phyloP scores from a whole-genome alignment of 805 yeast species.

The Kuraishia borneana region DNA sequence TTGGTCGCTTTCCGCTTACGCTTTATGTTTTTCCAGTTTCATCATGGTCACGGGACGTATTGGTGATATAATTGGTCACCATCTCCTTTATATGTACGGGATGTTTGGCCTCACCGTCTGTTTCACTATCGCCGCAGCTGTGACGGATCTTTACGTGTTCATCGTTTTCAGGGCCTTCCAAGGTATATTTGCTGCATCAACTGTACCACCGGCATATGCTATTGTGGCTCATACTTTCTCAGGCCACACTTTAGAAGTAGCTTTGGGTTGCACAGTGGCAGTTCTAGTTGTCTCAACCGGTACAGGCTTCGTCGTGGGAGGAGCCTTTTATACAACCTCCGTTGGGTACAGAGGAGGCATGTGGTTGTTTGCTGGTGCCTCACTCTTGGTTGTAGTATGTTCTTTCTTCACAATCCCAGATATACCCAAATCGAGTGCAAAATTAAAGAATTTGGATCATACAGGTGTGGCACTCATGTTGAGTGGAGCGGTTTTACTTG shows the following conservation, averaged over 20 bases:
- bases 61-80: slow-evolving; percentile 23
- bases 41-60: slow-evolving; percentile 24
- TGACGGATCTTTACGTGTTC: slow-evolving; percentile 20
- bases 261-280: slow-evolving; percentile 15
- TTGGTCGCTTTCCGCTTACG: slow-evolving; percentile 25
- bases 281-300: slow-evolving; percentile 21
- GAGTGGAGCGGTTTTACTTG: slow-evolving; percentile 19
- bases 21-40: slow-evolving; percentile 24
- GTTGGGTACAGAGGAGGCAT: slow-evolving; percentile 28
- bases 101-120: slow-evolving; percentile 12
- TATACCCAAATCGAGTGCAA: slow-evolving; percentile 10
- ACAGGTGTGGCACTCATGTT: slow-evolving; percentile 19
- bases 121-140: slow-evolving; percentile 22
- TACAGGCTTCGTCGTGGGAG: slow-evolving; percentile 29
- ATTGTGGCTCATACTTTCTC: slow-evolving; percentile 18
- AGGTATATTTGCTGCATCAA: slow-evolving; percentile 23
- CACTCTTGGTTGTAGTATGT: slow-evolving; percentile 10
- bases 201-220: slow-evolving; percentile 23
- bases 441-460: slow-evolving; percentile 17
- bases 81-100: slow-evolving; percentile 13
- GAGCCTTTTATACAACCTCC: slow-evolving; percentile 25
- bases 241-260: slow-evolving; percentile 15
- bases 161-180: slow-evolving; percentile 26
- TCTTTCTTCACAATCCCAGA: slow-evolving; percentile 19
- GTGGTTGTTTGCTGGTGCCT: slow-evolving; percentile 24